phyloP scores from a whole-genome alignment of 176 grass and related monocot species.

The Rhynchospora pubera region DNA sequence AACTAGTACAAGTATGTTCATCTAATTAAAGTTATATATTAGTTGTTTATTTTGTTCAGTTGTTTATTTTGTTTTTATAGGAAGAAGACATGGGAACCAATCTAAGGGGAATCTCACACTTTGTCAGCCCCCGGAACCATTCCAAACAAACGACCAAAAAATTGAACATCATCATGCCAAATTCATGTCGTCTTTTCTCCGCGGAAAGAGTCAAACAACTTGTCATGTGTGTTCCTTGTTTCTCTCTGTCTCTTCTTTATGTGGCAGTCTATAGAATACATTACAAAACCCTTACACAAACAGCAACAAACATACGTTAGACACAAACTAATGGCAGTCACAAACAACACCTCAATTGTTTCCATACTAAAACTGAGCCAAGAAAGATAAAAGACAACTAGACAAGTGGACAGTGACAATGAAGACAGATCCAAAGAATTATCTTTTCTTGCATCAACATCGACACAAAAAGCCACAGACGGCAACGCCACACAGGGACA shows the following conservation, averaged over 20 bases:
- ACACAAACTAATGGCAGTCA: too few species aligned
- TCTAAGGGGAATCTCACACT: background rate
- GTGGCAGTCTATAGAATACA: background rate
- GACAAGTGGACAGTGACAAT: background rate
- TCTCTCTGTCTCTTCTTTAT: background rate
- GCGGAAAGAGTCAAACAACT: background rate
- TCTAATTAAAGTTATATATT: background rate
- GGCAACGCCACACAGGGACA: background rate
- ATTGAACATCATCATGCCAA: slow-evolving; percentile 9
- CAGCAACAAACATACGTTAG: background rate
- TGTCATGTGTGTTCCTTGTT: background rate
- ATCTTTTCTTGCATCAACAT: background rate
- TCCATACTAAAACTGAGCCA: background rate
- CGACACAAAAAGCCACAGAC: background rate
- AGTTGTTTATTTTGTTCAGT: background rate
- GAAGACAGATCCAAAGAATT: background rate
- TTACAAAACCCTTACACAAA: background rate
- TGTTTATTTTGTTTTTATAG: background rate
- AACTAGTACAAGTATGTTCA: background rate
- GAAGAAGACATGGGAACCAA: background rate
- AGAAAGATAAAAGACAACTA: background rate
- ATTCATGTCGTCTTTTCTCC: background rate
- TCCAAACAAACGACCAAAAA: background rate
- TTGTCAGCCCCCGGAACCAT: background rate
- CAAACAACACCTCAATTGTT: background rate